A percentile compares a stretch with the other conserved stretches of the same genome.
Conservation (phyloP, 495 filamentous ascomycete species). For the Chlorociboria aeruginascens region DNA sequence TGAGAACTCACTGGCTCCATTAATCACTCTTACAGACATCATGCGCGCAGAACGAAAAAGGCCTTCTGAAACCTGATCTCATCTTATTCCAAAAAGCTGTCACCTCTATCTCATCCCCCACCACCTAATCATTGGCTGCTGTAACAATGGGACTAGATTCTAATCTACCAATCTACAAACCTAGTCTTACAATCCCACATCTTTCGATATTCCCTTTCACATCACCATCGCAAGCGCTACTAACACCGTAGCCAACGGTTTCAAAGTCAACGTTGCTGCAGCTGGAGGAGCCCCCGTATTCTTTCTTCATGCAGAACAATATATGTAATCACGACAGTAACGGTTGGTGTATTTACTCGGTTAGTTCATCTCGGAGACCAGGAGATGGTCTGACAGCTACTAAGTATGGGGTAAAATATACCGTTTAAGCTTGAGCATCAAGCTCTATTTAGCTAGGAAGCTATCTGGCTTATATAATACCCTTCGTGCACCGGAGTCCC, state of each 20-base stretch:
- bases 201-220: conserved; percentile 63
- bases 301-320: too few relatives aligned
- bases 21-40: conserved; percentile 51
- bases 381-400: too few relatives aligned
- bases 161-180: conserved; percentile 68
- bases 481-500: too few relatives aligned
- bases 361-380: too few relatives aligned
- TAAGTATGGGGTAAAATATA: too few relatives aligned
- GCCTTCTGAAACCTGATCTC: not conserved
- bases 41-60: conserved; percentile 48
- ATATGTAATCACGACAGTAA: too few relatives aligned
- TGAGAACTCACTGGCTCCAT: conserved; percentile 53
- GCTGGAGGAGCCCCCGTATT: too few relatives aligned
- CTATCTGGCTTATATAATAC: too few relatives aligned
- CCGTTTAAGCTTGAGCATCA: too few relatives aligned
- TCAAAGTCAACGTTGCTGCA: conserved; percentile 79
- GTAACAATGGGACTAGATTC: conserved; percentile 96
- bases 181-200: conserved; percentile 58
- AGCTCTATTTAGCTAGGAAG: too few relatives aligned
- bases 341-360: too few relatives aligned
- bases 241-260: conserved; percentile 50
- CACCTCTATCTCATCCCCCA: conserved; percentile 15
- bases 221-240: conserved; percentile 80
- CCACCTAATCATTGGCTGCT: conserved; percentile 47
- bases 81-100: conserved; percentile 14